Percentiles rank a stretch among this genome's conserved stretches.
Conservation (phyloP, 768 basidiomycete genomes). For the Xerocomus spinulosus region DNA sequence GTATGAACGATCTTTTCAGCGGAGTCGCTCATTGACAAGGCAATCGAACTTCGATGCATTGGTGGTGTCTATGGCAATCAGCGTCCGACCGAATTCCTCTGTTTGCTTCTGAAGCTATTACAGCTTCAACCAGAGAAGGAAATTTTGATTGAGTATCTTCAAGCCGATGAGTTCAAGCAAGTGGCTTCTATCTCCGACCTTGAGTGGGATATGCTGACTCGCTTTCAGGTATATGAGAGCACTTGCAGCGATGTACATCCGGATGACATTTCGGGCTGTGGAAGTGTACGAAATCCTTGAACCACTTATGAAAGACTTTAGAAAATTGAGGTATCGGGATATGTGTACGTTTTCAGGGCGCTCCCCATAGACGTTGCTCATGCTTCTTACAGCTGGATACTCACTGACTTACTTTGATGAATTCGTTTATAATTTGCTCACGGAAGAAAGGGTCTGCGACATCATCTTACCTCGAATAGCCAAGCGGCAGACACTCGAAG, state of each 20-base stretch:
- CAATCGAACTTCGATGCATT: constrained; percentile 73
- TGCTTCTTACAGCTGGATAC: constrained; percentile 65
- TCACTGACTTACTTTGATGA: constrained; percentile 86
- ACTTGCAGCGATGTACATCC: constrained; percentile 87
- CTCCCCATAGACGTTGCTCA: constrained; percentile 1
- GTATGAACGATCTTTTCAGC: constrained; percentile 43
- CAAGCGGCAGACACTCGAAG: constrained; percentile 84
- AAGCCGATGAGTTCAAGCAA: constrained; percentile 98
- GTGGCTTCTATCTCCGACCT: constrained; percentile 23
- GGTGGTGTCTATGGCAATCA: constrained; percentile 97
- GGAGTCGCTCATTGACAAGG: constrained; percentile 90
- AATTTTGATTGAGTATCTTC: constrained; percentile 90
- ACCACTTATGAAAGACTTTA: constrained; percentile 89
- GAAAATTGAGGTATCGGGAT: constrained; percentile 78
- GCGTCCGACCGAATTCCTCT: constrained; percentile 90
- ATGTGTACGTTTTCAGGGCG: constrained; percentile 54
- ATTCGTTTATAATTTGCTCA: constrained; percentile 78
- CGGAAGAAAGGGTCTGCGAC: constrained; percentile 92
- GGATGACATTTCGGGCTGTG: constrained; percentile 86
- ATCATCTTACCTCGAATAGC: constrained; percentile 89
- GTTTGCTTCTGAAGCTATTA: constrained; percentile 86
- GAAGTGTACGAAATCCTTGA: constrained; percentile 94
- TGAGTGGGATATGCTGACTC: background rate
- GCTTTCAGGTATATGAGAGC: constrained; percentile 81
- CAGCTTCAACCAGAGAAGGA: constrained; percentile 99